These are phyloP conservation scores for Pisolithus sp. DNA, from an alignment of 768 basidiomycete species.

Conservation along the genomic window DNA sequence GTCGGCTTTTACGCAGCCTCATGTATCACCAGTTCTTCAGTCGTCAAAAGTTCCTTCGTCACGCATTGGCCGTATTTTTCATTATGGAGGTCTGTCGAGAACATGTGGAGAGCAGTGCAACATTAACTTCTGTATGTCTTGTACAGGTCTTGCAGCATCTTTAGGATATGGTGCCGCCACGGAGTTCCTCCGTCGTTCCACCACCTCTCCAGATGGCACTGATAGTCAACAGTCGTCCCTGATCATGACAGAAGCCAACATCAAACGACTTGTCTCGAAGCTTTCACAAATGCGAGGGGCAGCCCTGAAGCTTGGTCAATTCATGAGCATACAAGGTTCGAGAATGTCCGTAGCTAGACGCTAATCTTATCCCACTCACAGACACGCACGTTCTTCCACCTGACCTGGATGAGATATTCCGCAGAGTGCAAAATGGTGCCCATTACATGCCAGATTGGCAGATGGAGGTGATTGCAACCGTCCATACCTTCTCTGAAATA, in stretches of 20 bases:
- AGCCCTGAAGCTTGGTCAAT: conserved; percentile 94
- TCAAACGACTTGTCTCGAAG: conserved; percentile 84
- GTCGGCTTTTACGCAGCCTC: background rate
- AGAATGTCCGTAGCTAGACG: background rate
- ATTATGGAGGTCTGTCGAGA: conserved; percentile 72
- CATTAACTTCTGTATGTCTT: background rate
- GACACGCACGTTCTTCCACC: conserved; percentile 86
- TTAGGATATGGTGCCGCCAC: conserved; percentile 85
- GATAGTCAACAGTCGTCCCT: conserved; percentile 38
- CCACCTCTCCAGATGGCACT: conserved; percentile 29
- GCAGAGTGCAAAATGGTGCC: conserved; percentile 88
- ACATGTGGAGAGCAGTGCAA: background rate
- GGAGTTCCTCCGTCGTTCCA: conserved; percentile 72
- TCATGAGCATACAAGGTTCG: conserved; percentile 90
- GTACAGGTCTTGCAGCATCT: conserved; percentile 83
- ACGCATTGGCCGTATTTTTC: conserved; percentile 80
- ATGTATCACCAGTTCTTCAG: conserved; percentile 42
- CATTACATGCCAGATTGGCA: conserved; percentile 99
- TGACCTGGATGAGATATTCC: conserved; percentile 82
- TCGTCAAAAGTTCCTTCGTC: conserved; percentile 91
- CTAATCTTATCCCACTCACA: conserved; percentile 22
- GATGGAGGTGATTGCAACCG: conserved; percentile 62
- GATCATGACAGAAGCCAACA: conserved; percentile 88
- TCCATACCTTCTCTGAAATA: background rate
- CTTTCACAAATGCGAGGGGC: conserved; percentile 96